A percentile compares a stretch with the other conserved stretches of the same genome.
Conservation (phyloP, 2,329 filamentous ascomycete genomes). For the Escovopsis sp. region DNA sequence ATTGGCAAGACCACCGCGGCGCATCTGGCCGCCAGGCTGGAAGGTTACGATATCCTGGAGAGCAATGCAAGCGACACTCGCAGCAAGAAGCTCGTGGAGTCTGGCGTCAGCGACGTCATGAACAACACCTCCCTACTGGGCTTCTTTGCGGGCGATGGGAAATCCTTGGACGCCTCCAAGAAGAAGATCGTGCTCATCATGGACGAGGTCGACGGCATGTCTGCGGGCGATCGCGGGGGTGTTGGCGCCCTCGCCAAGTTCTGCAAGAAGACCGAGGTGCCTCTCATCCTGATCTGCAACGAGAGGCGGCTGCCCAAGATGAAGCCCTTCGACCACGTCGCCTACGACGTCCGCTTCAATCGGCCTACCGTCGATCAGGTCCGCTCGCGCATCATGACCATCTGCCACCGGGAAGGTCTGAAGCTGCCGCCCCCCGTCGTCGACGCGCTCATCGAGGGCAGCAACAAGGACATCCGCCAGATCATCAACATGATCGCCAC, state of each 20-base stretch:
- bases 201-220: constrained; percentile 99
- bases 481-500: constrained; percentile 98
- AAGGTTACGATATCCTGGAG: constrained; percentile 87
- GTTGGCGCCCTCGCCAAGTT: constrained; percentile 88
- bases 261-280: constrained; percentile 88
- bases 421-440: constrained; percentile 73
- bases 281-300: constrained; percentile 96
- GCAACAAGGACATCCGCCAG: constrained; percentile 88
- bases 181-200: constrained; percentile 95
- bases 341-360: constrained; percentile 74
- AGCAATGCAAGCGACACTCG: constrained; percentile 90
- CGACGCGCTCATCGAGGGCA: constrained; percentile 89
- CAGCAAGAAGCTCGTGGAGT: constrained; percentile 91
- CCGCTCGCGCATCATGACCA: constrained; percentile 82
- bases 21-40: constrained; percentile 81
- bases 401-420: constrained; percentile 80
- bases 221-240: constrained; percentile 85
- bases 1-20: constrained; percentile 97
- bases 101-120: constrained; percentile 73
- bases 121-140: constrained; percentile 87
- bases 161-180: constrained; percentile 63
- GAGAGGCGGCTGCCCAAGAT: constrained; percentile 88
- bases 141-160: constrained; percentile 74
- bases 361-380: constrained; percentile 85
- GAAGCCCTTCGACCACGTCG: constrained; percentile 87